Base-by-base conservation (phyloP, 2,329 filamentous ascomycete species). In the Leptographium lundbergii region DNA sequence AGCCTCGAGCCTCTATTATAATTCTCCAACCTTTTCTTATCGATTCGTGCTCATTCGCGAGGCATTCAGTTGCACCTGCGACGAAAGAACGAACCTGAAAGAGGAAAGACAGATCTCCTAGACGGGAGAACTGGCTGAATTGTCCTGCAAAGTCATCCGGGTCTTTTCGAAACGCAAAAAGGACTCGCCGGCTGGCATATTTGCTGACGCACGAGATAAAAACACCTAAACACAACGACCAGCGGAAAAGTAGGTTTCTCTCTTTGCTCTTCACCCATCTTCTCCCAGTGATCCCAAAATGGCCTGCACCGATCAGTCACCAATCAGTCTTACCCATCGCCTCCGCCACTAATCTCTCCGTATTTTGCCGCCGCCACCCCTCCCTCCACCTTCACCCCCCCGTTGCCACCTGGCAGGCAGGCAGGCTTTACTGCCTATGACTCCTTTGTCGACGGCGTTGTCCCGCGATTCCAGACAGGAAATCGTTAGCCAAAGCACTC, bases 11-110 rank as follows among this genome's bases (percentile, higher is more conserved):
- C 27, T 24, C 24, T n/a, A n/a, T n/a, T n/a, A 2, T 27, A 17
- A 24, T 57, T 47, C n/a, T 19, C 50, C 22, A 2, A 22, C 6
- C 47, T 13, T 50, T 48, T 34, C 50, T 39, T 4, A 14, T 29
- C 36, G 29, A 39, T 17, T 13, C 56, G 29, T 9, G 4, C 55
- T 47, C 47, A 63, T 42, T 68, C 67, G 69, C 63, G 68, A 65
- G 66, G 69, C 69, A 71, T 71, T 71, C 66, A 68, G 65, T 71
- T 70, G 70, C 69, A 65, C 65, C 67, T 70, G 68, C 69, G 69
- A 67, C 66, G 29, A 66, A 66, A 66, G 65, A 66, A 64, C 52
- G 32, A 22, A 52, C 24, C 24, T 17, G 11, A 42, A 50, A 14
- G 11, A 27, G 14, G 29, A 22, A 36, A 54, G 27, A 19, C 22